Conservation (phyloP, 257 asterid genomes). For the Gardenia jasminoides region DNA sequence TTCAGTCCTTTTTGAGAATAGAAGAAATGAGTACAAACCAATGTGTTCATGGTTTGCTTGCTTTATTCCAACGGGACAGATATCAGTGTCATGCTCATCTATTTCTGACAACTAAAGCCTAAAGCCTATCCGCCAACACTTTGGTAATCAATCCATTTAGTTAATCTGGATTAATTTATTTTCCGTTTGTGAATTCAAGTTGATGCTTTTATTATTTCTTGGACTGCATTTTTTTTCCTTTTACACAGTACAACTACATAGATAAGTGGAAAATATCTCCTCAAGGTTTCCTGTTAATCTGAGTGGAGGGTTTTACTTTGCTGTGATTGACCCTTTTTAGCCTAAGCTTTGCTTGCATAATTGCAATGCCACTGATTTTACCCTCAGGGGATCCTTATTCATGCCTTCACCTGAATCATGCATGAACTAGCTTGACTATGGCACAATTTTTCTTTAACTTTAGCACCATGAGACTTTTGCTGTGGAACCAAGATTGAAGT, state of each 20-base stretch:
- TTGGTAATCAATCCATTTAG: not conserved
- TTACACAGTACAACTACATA: not conserved
- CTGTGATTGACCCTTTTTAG: not conserved
- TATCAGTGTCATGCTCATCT: not conserved
- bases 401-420: not conserved
- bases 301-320: not conserved
- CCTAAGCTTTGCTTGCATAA: not conserved
- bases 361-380: too few relatives aligned
- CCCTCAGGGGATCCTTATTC: not conserved
- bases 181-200: not conserved
- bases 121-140: not conserved
- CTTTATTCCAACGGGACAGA: not conserved
- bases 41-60: not conserved
- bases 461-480: not conserved
- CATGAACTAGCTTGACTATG: not conserved
- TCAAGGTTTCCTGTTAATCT: not conserved
- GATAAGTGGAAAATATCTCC: not conserved
- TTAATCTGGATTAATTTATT: not conserved
- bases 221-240: not conserved
- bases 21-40: not conserved
- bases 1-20: not conserved
- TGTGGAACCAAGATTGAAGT: not conserved
- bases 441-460: too few relatives aligned
- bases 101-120: not conserved
- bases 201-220: not conserved